Conservation (phyloP, 345 rosid genomes). For the Sonneratia alba region DNA sequence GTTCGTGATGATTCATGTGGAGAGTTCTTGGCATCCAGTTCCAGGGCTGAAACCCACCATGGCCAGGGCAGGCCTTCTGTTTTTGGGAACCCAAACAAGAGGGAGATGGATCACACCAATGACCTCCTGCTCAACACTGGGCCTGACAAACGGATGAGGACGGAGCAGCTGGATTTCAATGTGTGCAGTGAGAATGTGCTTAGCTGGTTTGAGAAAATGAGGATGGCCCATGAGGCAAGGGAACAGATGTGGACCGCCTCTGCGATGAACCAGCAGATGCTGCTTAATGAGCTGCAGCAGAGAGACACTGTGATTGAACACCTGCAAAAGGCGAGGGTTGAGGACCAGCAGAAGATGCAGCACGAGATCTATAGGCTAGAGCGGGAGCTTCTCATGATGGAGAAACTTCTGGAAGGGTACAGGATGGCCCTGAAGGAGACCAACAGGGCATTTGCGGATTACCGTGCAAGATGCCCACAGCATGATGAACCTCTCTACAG, state of each 20-base stretch:
- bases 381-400: conserved; percentile 67
- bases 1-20: conserved; percentile 34
- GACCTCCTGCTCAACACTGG: conserved; percentile 40
- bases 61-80: conserved; percentile 39
- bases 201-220: conserved; percentile 36
- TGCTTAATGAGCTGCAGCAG: conserved; percentile 41
- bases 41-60: conserved; percentile 44
- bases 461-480: conserved; percentile 40
- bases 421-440: conserved; percentile 68
- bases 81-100: conserved; percentile 48
- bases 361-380: conserved; percentile 51
- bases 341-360: conserved; percentile 48
- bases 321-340: conserved; percentile 48
- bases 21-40: conserved; percentile 38
- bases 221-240: conserved; percentile 35
- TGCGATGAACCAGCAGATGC: conserved; percentile 40
- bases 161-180: conserved; percentile 37
- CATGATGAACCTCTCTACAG: conserved; percentile 59
- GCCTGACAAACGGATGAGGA: conserved; percentile 57
- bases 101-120: conserved; percentile 46
- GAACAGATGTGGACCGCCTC: conserved; percentile 37
- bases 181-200: conserved; percentile 39
- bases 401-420: conserved; percentile 55
- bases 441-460: conserved; percentile 48
- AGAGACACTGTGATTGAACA: conserved; percentile 38